Evolutionary conservation across 371 early-diverging fungal genomes (phyloP).

Genomic region (Mortierella sp.): DNA sequence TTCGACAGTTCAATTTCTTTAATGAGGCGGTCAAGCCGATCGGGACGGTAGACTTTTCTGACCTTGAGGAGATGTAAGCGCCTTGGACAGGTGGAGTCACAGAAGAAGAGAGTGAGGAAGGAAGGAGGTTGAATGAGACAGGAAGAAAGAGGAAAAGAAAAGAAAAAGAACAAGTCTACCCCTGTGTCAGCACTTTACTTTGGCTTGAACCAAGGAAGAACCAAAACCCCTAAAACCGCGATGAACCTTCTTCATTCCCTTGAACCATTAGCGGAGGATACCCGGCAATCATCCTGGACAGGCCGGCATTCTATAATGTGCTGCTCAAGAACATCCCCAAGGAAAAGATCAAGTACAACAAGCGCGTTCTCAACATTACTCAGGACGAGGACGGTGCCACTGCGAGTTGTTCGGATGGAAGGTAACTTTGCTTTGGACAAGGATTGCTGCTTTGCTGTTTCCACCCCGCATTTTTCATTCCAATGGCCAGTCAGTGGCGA

Average conservation of each 20-base stretch:
- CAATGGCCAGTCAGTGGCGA: no score
- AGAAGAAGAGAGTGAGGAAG: background rate
- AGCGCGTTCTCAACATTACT: constrained; percentile 27
- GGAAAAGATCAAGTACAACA: constrained; percentile 38
- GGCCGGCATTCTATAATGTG: constrained; percentile 40
- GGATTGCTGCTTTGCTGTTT: background rate
- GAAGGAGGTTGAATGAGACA: background rate
- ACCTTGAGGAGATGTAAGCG: constrained; percentile 39
- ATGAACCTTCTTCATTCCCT: background rate
- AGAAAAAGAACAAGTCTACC: background rate
- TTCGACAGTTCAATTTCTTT: constrained; percentile 49
- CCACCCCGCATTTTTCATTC: background rate
- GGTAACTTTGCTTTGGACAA: constrained; percentile 10
- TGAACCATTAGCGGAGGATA: constrained; percentile 33
- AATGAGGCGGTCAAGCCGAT: constrained; percentile 23
- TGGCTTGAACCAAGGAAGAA: background rate
- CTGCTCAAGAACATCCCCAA: constrained; percentile 45
- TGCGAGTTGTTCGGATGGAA: constrained; percentile 44
- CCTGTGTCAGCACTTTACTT: background rate
- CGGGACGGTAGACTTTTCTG: constrained; percentile 41
- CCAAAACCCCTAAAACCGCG: background rate
- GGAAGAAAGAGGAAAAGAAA: background rate
- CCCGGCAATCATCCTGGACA: constrained; percentile 42
- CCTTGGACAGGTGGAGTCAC: background rate
- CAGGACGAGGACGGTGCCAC: constrained; percentile 32